A percentile compares a stretch with the other conserved stretches of the same genome.
Conservation (phyloP, 805 yeast genomes). For the Maudiozyma saulgeensis region DNA sequence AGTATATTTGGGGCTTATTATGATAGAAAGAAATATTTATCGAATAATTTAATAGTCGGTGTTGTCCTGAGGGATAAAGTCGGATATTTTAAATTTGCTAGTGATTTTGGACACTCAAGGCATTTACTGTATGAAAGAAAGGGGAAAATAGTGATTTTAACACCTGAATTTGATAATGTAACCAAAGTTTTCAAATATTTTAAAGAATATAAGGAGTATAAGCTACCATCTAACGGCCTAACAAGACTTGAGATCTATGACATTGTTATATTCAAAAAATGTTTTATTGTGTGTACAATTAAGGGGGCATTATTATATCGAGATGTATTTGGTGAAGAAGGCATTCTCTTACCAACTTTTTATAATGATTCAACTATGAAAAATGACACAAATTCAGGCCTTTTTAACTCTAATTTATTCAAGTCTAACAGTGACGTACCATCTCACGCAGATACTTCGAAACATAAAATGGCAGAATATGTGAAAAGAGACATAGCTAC, state of each 20-base stretch:
- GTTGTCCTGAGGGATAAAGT: conserved; percentile 46
- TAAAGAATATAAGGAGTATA: conserved; percentile 45
- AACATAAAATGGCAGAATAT: conserved; percentile 26
- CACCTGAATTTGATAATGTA: conserved; percentile 29
- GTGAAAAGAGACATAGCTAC: conserved; percentile 33
- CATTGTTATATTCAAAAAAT: conserved; percentile 52
- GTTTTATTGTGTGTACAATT: conserved; percentile 57
- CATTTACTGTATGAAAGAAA: conserved; percentile 48
- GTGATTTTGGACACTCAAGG: conserved; percentile 50
- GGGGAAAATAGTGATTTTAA: conserved; percentile 36
- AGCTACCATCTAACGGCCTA: conserved; percentile 40
- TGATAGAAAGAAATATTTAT: conserved; percentile 29
- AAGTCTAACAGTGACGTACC: conserved; percentile 15
- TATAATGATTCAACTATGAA: conserved; percentile 30
- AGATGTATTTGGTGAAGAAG: conserved; percentile 44
- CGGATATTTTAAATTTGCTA: conserved; percentile 57
- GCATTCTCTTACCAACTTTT: conserved; percentile 50
- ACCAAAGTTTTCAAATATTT: conserved; percentile 24
- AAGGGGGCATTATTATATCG: conserved; percentile 56
- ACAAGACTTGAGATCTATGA: conserved; percentile 50
- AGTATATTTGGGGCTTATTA: conserved; percentile 52
- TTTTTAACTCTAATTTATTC: conserved; percentile 14
- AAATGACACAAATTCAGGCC: conserved; percentile 9
- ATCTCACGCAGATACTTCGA: conserved; percentile 21
- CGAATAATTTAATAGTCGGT: conserved; percentile 34